Base-by-base conservation (phyloP, 2,329 filamentous ascomycete genomes). In the Penicillium paneum region DNA sequence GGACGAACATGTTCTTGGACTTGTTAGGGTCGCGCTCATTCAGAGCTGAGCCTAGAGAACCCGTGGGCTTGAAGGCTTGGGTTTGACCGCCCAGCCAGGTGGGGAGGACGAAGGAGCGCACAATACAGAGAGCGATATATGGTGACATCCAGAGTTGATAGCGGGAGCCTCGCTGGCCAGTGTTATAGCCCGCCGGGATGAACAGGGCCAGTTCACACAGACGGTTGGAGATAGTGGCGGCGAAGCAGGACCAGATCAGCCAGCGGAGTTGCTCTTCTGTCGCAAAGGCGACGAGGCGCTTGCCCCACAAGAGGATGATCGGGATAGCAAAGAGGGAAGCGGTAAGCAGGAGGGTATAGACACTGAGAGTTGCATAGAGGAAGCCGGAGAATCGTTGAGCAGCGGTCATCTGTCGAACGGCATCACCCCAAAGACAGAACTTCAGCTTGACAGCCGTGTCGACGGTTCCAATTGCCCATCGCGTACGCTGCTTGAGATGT, bases 81-180 rank as follows among this genome's bases (percentile, higher is more conserved):
- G 78, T 69, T 64, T 82, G 76, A 19, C 82, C 83, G 15, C 83
- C 84, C 15, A 86, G 78, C 82, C 82, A 85, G 8, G 66, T 77
- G 26, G 83, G 83, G 3, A 85, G 73, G 13, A 84, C 61, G 63
- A 85, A 85, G 1, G 82, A 78, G 3, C 81, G 81, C 48, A 84
- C 69, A 50, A 85, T 78, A 62, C 79, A 81, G 11, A 83, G 73
- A 0, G 81, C 80, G 56, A 84, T 81, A 68, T 84, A 86, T 0
- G 83, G 82, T 7, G 82, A 78, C 82, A 85, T 85, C 82, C 83
- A 86, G 28, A 85, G 73, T 67, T 83, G 80, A 58, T 81, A 80
- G 4, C 81, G 75, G 2, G 78, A 76, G 36, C 81, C 81, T 50
- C 82, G 76, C 67, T 83, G 81, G 4, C 81, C 82, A 11, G 81